Percentiles rank a stretch among this genome's conserved stretches.
phyloP scores from a whole-genome alignment of 495 filamentous ascomycete species.

The Lophiostoma macrostomum region DNA sequence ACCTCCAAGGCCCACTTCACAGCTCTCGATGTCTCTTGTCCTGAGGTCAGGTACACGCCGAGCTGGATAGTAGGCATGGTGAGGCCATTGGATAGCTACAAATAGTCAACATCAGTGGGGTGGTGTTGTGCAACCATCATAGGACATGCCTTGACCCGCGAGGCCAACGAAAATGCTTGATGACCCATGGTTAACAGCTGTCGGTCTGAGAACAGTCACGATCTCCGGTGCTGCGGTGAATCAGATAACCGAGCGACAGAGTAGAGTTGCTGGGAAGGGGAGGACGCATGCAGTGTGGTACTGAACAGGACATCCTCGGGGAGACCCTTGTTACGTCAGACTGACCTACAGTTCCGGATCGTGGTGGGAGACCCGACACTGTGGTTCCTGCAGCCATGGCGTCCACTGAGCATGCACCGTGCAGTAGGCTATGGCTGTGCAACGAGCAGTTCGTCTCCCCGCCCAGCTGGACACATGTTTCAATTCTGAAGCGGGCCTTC shows the following conservation, averaged over 20 bases:
- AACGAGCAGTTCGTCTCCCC: neutral
- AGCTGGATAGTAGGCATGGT: slow-evolving; percentile 64
- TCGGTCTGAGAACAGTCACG: slow-evolving; percentile 2
- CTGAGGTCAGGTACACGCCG: slow-evolving; percentile 61
- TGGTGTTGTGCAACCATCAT: slow-evolving; percentile 17
- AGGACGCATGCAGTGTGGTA: neutral
- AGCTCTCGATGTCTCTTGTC: slow-evolving; percentile 47
- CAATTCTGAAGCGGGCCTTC: neutral
- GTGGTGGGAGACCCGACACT: slow-evolving; percentile 1
- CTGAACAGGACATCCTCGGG: slow-evolving; percentile 11
- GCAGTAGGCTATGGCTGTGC: slow-evolving; percentile 12
- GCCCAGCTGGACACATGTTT: slow-evolving; percentile 6
- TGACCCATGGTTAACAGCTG: slow-evolving; percentile 35
- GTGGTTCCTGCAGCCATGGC: slow-evolving; percentile 7
- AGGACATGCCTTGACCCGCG: slow-evolving; percentile 36
- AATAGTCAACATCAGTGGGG: slow-evolving; percentile 11
- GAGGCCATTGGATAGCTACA: slow-evolving; percentile 55
- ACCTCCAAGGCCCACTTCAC: slow-evolving; percentile 52
- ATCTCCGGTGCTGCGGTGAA: slow-evolving; percentile 13
- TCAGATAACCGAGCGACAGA: slow-evolving; percentile 11
- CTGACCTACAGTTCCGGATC: neutral
- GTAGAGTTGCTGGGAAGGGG: neutral
- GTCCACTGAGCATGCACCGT: neutral
- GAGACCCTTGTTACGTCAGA: slow-evolving; percentile 5
- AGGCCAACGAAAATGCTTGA: slow-evolving; percentile 36